phyloP scores from a whole-genome alignment of 2,329 filamentous ascomycete genomes.

The Amauroascus verrucosus region DNA sequence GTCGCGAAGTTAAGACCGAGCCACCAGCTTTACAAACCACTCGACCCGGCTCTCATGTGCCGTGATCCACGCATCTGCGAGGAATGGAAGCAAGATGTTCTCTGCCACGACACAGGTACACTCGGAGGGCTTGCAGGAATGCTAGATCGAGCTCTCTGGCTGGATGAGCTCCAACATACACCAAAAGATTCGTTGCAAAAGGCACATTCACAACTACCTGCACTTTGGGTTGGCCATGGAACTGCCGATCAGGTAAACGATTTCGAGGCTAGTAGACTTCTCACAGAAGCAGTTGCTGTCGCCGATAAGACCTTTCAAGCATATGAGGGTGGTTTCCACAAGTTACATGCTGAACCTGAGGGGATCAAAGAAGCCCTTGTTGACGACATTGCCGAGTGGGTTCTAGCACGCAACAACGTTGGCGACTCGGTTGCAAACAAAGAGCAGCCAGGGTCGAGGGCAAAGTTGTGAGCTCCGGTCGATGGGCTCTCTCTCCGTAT shows the following conservation, averaged over 20 bases:
- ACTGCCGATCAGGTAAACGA: constrained; percentile 61
- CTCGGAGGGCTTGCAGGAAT: constrained; percentile 68
- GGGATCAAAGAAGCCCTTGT: constrained; percentile 31
- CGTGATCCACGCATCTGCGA: constrained; percentile 56
- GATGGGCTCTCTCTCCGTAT: background rate
- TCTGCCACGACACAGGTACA: constrained; percentile 76
- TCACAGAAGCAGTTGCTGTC: constrained; percentile 48
- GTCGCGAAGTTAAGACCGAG: constrained; percentile 58
- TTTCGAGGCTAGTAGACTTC: constrained; percentile 54
- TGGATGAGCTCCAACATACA: constrained; percentile 33
- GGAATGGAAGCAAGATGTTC: constrained; percentile 52
- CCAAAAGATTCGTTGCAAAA: background rate
- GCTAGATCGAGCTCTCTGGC: constrained; percentile 58
- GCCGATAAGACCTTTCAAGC: constrained; percentile 60
- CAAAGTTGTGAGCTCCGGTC: constrained; percentile 6
- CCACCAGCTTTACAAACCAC: constrained; percentile 54
- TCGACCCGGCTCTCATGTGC: constrained; percentile 55
- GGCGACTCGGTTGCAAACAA: background rate
- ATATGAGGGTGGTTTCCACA: constrained; percentile 72
- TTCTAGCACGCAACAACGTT: constrained; percentile 34
- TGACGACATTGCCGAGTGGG: constrained; percentile 56
- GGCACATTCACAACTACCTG: background rate
- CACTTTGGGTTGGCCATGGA: constrained; percentile 64
- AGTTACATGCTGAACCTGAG: constrained; percentile 34
- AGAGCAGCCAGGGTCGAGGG: background rate